Base-by-base conservation (phyloP, 495 filamentous ascomycete species). In the Lasiosphaeriaceae sp. region DNA sequence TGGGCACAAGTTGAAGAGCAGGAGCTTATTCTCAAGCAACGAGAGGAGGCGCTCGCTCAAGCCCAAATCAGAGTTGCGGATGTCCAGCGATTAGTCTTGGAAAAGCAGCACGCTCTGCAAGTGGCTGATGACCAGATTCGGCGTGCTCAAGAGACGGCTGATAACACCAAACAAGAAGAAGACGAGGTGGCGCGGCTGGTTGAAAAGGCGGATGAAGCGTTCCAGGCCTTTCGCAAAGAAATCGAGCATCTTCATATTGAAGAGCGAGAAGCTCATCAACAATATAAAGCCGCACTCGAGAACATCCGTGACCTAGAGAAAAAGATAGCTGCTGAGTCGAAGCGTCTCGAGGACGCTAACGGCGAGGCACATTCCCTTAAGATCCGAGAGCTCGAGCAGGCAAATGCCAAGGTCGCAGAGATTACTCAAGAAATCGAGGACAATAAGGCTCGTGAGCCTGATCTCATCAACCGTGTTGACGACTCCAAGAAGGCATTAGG, bases 1-100 rank as follows among this genome's bases (percentile, higher is more conserved):
- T 93, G 89, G 89, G 77, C 80, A 23, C 87, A 90, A 59, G 88
- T 92, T 2, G 69, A 66, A 12, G 66, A 73, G 12, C 62, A 74
- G 46, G 74, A 79, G 60, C 56, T 60, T 7, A 65, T 72, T 19
- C 57, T 74, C 1, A 50, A 60, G 31, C 39, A 55, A 22, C 61
- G 64, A 41, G 64, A 73, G 26, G 51, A 66, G 6, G 62, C 63
- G 7, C 59, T 80, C 29, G 54, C 64, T 8, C 64, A 70, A 23
- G 57, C 74, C 5, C 53, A 73, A 20, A 62, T 66, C 24, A 58
- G 67, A 11, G 60, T 76, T 6, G 23, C 55, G 2, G 62, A 64
- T 19, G 60, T 48, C 34, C 64, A 72, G 49, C 47, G 48, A 14
- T 39, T 54, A 2, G 60, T 66, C 35, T 56, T 52, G 31, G 67